Evolutionary conservation across 495 filamentous ascomycete species (phyloP).

Genomic region (Talaromyces trachyspermus): DNA sequence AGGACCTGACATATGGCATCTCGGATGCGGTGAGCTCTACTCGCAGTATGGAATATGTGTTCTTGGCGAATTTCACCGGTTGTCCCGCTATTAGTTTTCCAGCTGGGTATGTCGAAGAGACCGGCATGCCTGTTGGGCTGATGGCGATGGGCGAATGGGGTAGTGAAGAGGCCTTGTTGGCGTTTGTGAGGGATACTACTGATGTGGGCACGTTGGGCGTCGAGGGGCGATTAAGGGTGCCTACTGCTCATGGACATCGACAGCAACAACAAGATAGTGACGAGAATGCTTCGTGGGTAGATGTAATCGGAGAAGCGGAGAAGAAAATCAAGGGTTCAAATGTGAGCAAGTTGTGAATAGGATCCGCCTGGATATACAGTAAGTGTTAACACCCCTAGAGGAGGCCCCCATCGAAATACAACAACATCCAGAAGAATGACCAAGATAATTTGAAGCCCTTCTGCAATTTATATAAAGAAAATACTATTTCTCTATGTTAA

Average conservation of each 20-base stretch:
- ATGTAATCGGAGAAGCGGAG: constrained; percentile 25
- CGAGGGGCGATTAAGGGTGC: constrained; percentile 10
- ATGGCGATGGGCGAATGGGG: constrained; percentile 93
- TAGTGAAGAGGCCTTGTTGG: constrained; percentile 67
- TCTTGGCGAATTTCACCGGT: constrained; percentile 77
- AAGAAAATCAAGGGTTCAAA: constrained; percentile 7
- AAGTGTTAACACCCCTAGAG: no score
- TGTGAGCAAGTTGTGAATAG: constrained; percentile 1
- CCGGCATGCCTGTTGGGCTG: constrained; percentile 66
- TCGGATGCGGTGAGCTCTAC: constrained; percentile 66
- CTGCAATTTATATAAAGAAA: no score
- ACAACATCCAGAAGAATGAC: background rate
- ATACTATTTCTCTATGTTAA: no score
- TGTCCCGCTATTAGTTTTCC: constrained; percentile 74
- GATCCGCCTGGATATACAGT: background rate
- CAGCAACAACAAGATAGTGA: constrained; percentile 13
- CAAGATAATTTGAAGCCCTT: no score
- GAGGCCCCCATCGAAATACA: no score
- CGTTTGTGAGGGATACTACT: constrained; percentile 55
- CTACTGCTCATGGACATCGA: no score
- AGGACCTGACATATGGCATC: constrained; percentile 56
- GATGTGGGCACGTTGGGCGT: background rate
- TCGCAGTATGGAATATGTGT: constrained; percentile 81
- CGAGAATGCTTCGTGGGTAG: constrained; percentile 27
- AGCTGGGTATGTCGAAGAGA: constrained; percentile 58